These are phyloP conservation scores for Spiraea crenata DNA, from an alignment of 331 rosid genomes.

Conservation along the genomic window DNA sequence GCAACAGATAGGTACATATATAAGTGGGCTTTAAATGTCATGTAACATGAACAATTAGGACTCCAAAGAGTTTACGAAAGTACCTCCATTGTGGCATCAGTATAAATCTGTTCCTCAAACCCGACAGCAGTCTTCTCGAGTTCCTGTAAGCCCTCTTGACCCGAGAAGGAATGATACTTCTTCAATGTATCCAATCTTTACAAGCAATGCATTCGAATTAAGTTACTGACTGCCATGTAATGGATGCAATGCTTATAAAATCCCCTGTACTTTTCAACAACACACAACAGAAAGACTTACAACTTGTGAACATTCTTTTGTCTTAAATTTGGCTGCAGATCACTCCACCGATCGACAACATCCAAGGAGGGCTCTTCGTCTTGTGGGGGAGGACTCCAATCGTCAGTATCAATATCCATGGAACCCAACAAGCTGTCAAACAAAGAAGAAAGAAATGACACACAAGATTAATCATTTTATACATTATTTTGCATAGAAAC, in stretches of 20 bases:
- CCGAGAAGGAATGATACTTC: slow-evolving; percentile 58
- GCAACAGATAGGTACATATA: neutral
- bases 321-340: slow-evolving; percentile 52
- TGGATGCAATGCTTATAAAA: neutral
- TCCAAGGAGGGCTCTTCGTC: slow-evolving; percentile 51
- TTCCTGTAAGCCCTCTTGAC: slow-evolving; percentile 51
- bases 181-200: slow-evolving; percentile 65
- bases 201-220: neutral
- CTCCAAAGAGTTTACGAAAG: neutral
- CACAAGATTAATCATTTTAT: no score
- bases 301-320: slow-evolving; percentile 64
- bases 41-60: neutral
- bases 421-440: neutral
- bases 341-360: slow-evolving; percentile 59
- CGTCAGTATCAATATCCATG: slow-evolving; percentile 46
- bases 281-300: slow-evolving; percentile 27
- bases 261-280: no score
- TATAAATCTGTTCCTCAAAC: slow-evolving; percentile 68
- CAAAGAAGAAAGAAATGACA: no score
- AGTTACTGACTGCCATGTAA: neutral
- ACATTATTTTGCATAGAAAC: no score
- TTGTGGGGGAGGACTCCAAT: slow-evolving; percentile 52
- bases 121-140: slow-evolving; percentile 59
- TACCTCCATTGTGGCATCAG: slow-evolving; percentile 69
- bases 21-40: neutral